Evolutionary conservation across 2,329 filamentous ascomycete species (phyloP).

Genomic region (Alternaria atra): DNA sequence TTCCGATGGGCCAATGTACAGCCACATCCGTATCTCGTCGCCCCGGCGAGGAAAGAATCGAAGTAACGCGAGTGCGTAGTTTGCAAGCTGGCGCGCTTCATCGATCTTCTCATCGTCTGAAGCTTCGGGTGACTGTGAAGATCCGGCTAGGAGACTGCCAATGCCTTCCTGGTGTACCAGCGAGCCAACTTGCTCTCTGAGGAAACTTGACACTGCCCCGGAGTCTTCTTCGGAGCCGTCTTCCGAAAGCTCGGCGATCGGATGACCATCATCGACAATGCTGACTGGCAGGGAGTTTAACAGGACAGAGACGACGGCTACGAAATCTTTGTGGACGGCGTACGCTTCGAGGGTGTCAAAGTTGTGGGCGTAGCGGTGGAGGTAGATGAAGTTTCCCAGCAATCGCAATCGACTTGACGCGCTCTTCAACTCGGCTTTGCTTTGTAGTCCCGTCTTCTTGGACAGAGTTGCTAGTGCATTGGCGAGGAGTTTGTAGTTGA

Average conservation of each 20-base stretch:
- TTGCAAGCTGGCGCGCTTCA: slow-evolving; percentile 78
- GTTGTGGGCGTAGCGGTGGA: slow-evolving; percentile 61
- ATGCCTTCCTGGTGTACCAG: slow-evolving; percentile 81
- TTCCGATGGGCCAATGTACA: slow-evolving; percentile 78
- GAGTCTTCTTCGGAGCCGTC: slow-evolving; percentile 30
- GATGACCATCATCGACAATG: slow-evolving; percentile 60
- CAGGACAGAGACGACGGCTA: slow-evolving; percentile 64
- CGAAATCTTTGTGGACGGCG: slow-evolving; percentile 62
- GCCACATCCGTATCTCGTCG: slow-evolving; percentile 93
- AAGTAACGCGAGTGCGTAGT: slow-evolving; percentile 85
- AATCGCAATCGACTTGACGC: slow-evolving; percentile 62
- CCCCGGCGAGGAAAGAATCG: slow-evolving; percentile 82
- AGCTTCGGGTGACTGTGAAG: slow-evolving; percentile 47
- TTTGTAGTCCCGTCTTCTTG: slow-evolving; percentile 36
- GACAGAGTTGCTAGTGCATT: slow-evolving; percentile 44
- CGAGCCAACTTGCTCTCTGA: slow-evolving; percentile 72
- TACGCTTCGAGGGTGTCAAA: slow-evolving; percentile 50
- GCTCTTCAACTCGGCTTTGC: slow-evolving; percentile 42
- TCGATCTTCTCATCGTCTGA: slow-evolving; percentile 53
- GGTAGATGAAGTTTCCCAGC: slow-evolving; percentile 67
- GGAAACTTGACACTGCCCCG: slow-evolving; percentile 56
- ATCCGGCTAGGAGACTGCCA: slow-evolving; percentile 65
- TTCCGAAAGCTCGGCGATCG: slow-evolving; percentile 41
- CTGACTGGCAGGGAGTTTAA: slow-evolving; percentile 65
- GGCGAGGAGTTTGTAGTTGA: slow-evolving; percentile 61